Base-by-base conservation (phyloP, 768 basidiomycete species). In the Panaeolus papilionaceus region DNA sequence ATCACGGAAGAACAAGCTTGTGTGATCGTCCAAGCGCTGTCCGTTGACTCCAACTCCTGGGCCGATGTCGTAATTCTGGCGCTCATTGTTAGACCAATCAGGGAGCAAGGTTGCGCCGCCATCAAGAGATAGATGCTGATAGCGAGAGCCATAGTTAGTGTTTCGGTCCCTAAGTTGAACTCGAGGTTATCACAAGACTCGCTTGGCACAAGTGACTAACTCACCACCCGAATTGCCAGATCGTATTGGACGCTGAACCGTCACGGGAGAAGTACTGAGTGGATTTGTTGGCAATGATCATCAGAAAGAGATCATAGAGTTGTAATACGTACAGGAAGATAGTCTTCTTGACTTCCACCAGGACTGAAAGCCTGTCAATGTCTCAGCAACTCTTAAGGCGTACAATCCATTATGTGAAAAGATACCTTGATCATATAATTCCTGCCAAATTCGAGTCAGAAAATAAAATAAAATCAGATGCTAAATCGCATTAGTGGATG, bases 1-100 rank as follows among this genome's bases (percentile, higher is more conserved):
- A 51, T 51, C 49, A 12, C 49, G 49, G 49, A 51, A 51, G 49
- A 51, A 51, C 23, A 51, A 51, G 23, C 49, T 51, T 4, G 49
- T 51, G 23, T 26, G 49, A 20, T 51, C 49, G 23, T 51, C 49
- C n/a, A 26, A 9, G 23, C n/a, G 49, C 16, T 51, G 49, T 7
- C 49, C 49, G 23, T 51, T 51, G 23, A 51, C 49, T 26, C 49
- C 49, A 51, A 51, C 49, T 9, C 20, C 49, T 7, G n/a, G 6
- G 49, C 23, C 49, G 23, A 20, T 16, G 12, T 51, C 49, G 12
- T 7, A 51, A 4, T n/a, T 10, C 49, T 51, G 49, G 12, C 49
- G 49, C 23, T 51, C 49, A 26, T 51, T 51, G 49, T 51, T 51
- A 12, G 49, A 8, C 49, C 49, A 51, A 26, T 51, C 49, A 4